Evolutionary conservation across 2,329 filamentous ascomycete genomes (phyloP).

Genomic region (Fusarium fracticaudum): DNA sequence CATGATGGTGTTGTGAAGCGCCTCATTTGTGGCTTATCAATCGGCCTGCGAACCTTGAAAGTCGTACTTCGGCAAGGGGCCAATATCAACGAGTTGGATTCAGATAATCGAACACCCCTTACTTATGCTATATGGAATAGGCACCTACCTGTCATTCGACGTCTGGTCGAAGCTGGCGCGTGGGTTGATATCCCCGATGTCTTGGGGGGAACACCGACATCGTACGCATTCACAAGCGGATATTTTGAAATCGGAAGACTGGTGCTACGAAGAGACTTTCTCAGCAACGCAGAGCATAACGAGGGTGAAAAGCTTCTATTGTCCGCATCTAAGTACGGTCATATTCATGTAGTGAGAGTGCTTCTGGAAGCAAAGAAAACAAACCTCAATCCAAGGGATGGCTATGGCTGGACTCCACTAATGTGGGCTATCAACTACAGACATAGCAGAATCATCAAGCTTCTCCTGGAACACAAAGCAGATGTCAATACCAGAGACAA

Average conservation of each 20-base stretch:
- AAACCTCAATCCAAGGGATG: rapidly evolving
- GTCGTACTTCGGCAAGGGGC: neutral
- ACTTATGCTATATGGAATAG: neutral
- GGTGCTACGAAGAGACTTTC: neutral
- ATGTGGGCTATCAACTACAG: neutral
- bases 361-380: neutral
- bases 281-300: too few relatives aligned
- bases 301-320: neutral
- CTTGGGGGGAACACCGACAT: neutral
- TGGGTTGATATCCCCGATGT: neutral
- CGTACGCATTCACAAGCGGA: neutral
- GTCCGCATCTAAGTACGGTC: neutral
- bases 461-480: neutral
- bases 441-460: rapidly evolving
- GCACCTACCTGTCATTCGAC: neutral
- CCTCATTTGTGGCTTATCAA: neutral
- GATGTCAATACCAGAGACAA: neutral
- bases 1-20: neutral
- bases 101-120: neutral
- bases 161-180: neutral
- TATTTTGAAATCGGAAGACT: neutral
- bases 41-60: neutral
- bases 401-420: neutral
- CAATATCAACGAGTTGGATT: neutral
- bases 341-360: neutral